Percentiles rank a stretch among this genome's conserved stretches.
Conservation (phyloP, 2,329 filamentous ascomycete genomes). For the Calonectria honghensis region DNA sequence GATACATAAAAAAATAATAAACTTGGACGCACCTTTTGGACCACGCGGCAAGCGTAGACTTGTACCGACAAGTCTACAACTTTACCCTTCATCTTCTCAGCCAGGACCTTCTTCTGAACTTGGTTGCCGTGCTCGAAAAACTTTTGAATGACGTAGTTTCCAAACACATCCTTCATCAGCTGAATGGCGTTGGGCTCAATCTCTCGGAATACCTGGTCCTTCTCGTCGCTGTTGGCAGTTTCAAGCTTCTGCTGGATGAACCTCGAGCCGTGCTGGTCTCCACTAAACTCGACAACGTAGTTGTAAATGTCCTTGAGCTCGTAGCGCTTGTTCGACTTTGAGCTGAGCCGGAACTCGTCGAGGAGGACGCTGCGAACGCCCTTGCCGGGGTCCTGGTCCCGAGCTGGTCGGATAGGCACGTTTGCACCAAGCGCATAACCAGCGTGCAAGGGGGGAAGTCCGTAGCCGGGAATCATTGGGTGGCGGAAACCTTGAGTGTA, state of each 20-base stretch:
- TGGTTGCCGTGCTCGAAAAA: conserved; percentile 98
- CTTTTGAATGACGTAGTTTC: conserved; percentile 99
- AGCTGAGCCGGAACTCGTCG: conserved; percentile 86
- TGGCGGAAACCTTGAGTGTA: conserved; percentile 61
- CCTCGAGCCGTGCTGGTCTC: conserved; percentile 95
- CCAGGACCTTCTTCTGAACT: conserved; percentile 91
- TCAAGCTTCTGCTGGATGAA: conserved; percentile 97
- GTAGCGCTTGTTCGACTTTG: conserved; percentile 82
- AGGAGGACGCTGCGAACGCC: conserved; percentile 82
- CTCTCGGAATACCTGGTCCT: conserved; percentile 91
- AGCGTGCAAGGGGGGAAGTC: conserved; percentile 60
- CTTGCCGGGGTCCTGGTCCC: conserved; percentile 76
- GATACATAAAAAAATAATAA: background rate
- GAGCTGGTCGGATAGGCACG: conserved; percentile 61
- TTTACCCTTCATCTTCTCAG: conserved; percentile 90
- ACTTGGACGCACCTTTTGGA: conserved; percentile 83
- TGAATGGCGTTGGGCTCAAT: conserved; percentile 89
- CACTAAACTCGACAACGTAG: conserved; percentile 94
- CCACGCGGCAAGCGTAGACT: conserved; percentile 95
- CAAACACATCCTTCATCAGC: conserved; percentile 96
- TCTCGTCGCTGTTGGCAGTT: conserved; percentile 95
- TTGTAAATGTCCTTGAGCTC: conserved; percentile 93
- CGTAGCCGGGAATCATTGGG: conserved; percentile 59
- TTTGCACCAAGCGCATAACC: conserved; percentile 54
- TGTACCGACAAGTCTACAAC: conserved; percentile 87